Evolutionary conservation across 495 filamentous ascomycete genomes (phyloP).

Genomic region (Aspergillus cavernicola): DNA sequence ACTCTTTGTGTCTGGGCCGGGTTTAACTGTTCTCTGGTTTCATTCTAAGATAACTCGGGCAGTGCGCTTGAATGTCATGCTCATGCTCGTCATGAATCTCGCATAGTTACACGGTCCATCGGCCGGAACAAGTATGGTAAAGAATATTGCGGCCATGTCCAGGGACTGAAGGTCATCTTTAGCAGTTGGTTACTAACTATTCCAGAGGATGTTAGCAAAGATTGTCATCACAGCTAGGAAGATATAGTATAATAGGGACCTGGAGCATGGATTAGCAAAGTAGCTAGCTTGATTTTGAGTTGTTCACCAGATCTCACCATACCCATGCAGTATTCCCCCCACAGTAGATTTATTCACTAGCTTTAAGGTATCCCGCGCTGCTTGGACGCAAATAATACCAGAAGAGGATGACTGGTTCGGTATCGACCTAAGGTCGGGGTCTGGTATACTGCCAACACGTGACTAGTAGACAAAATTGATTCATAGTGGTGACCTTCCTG

Average conservation of each 20-base stretch:
- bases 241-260: constrained; percentile 92
- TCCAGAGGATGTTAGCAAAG: constrained; percentile 91
- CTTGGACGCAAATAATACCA: constrained; percentile 75
- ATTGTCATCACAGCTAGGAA: constrained; percentile 88
- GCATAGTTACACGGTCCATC: constrained; percentile 72
- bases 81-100: constrained; percentile 84
- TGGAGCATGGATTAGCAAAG: constrained; percentile 32
- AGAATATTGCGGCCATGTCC: constrained; percentile 82
- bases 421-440: constrained; percentile 27
- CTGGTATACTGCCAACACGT: constrained; percentile 1
- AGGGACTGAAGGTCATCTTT: constrained; percentile 80
- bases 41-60: constrained; percentile 82
- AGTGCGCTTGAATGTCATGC: constrained; percentile 87
- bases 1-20: not conserved
- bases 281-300: too few relatives aligned
- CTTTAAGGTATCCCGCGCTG: constrained; percentile 84
- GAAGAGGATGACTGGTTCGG: constrained; percentile 82
- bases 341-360: constrained; percentile 92
- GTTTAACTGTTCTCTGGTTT: constrained; percentile 73
- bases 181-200: constrained; percentile 74
- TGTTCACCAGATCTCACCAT: constrained; percentile 63
- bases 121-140: constrained; percentile 62
- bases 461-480: constrained; percentile 55
- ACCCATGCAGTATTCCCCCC: constrained; percentile 90
- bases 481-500: constrained; percentile 89